Evolutionary conservation across 495 filamentous ascomycete species (phyloP).

Genomic region (Pyronema domesticum): DNA sequence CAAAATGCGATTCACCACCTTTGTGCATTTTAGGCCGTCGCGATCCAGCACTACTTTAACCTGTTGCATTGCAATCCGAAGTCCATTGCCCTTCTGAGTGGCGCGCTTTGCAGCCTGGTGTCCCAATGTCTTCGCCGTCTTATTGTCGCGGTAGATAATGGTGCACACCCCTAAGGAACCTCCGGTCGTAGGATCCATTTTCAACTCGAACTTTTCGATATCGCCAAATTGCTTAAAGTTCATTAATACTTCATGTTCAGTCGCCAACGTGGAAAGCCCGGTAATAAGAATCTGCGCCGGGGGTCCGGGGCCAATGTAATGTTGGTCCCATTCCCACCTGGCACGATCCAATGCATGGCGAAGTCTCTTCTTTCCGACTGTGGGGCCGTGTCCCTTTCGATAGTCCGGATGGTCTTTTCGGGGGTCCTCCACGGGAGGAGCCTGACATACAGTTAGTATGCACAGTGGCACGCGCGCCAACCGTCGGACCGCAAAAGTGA

Average conservation of each 20-base stretch:
- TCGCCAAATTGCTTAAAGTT: conserved; percentile 78
- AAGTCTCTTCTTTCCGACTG: conserved; percentile 41
- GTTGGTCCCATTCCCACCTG: conserved; percentile 58
- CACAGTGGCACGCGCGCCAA: neutral
- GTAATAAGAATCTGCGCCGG: conserved; percentile 76
- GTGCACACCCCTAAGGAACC: conserved; percentile 83
- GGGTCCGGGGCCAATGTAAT: conserved; percentile 74
- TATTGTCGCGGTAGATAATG: conserved; percentile 67
- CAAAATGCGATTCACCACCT: conserved; percentile 50
- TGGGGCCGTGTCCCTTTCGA: conserved; percentile 37
- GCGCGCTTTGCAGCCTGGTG: conserved; percentile 62
- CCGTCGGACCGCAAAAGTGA: conserved; percentile 3
- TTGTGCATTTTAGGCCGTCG: conserved; percentile 61
- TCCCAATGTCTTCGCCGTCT: conserved; percentile 39
- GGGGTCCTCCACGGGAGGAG: conserved; percentile 23
- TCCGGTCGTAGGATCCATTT: conserved; percentile 80
- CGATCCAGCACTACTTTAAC: conserved; percentile 76
- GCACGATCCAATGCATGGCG: conserved; percentile 62
- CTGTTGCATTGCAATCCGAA: conserved; percentile 50
- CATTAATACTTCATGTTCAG: conserved; percentile 57
- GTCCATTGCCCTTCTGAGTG: conserved; percentile 46
- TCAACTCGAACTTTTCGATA: conserved; percentile 71
- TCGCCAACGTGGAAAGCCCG: conserved; percentile 79
- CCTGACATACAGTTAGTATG: neutral
- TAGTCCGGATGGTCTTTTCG: conserved; percentile 42